Conservation (phyloP, 2,329 filamentous ascomycete genomes). For the Alternaria sp. region DNA sequence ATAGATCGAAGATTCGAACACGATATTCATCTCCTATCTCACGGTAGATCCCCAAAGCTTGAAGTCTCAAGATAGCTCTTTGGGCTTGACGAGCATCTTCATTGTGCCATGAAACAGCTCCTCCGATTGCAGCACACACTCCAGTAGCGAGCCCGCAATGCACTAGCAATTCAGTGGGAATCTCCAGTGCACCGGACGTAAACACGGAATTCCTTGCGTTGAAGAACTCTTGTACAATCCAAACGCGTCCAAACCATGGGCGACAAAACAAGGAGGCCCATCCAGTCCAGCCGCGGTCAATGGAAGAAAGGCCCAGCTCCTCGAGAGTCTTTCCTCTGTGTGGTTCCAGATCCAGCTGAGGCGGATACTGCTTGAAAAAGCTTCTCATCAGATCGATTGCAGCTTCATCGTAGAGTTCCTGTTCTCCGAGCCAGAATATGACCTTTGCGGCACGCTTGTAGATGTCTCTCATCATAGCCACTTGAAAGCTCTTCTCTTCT, state of each 20-base stretch:
- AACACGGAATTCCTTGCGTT: slow-evolving; percentile 13
- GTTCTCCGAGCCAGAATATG: slow-evolving; percentile 19
- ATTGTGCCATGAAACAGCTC: not conserved
- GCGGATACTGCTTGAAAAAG: not conserved
- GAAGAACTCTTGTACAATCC: slow-evolving; percentile 21
- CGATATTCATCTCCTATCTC: not conserved
- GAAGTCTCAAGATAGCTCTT: not conserved
- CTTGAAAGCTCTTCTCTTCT: slow-evolving; percentile 14
- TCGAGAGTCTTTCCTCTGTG: not conserved
- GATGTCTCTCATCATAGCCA: slow-evolving; percentile 20
- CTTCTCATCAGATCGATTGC: slow-evolving; percentile 10
- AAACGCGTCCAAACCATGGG: slow-evolving; percentile 19
- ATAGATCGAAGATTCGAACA: slow-evolving; percentile 5
- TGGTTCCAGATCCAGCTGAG: not conserved
- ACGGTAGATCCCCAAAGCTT: not conserved
- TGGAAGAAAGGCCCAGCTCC: not conserved
- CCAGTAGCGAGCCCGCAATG: slow-evolving; percentile 8
- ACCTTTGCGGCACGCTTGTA: slow-evolving; percentile 16
- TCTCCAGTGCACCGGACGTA: slow-evolving; percentile 15
- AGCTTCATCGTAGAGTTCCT: slow-evolving; percentile 10
- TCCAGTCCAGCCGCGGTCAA: slow-evolving; percentile 9
- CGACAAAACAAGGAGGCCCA: slow-evolving; percentile 16
- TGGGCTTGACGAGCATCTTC: not conserved
- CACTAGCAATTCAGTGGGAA: slow-evolving; percentile 7
- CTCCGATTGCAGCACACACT: not conserved